phyloP scores from a whole-genome alignment of 257 asterid species.

The Capsicum baccatum region DNA sequence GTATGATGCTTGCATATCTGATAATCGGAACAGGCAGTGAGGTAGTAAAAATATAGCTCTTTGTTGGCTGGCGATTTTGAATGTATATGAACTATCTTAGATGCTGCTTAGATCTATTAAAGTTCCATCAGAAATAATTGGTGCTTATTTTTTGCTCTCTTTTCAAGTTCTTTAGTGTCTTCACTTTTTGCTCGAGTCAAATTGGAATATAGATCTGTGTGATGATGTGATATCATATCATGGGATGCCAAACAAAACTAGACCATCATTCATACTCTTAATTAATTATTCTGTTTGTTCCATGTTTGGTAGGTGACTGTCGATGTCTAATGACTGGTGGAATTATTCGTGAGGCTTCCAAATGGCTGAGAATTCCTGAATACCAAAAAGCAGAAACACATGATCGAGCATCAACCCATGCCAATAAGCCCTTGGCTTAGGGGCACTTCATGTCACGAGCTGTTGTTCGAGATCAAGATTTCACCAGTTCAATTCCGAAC shows the following conservation, averaged over 20 bases:
- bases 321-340: background rate
- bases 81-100: background rate
- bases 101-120: background rate
- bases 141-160: background rate
- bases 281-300: background rate
- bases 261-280: background rate
- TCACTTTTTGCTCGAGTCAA: background rate
- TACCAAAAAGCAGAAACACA: background rate
- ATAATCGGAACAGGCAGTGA: background rate
- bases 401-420: too few species aligned
- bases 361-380: background rate
- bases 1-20: background rate
- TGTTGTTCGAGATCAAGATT: background rate
- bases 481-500: background rate
- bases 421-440: background rate
- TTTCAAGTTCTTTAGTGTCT: background rate
- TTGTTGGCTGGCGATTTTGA: background rate
- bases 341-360: too few species aligned
- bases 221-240: background rate
- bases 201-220: background rate
- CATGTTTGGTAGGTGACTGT: background rate
- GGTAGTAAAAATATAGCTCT: background rate
- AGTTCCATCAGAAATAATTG: background rate
- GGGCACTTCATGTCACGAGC: conserved; percentile 1
- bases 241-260: background rate